Evolutionary conservation across 768 basidiomycete species (phyloP), one percentile per base, ranked within the genome.

Genomic region (Psilocybe cyanescens): DNA sequence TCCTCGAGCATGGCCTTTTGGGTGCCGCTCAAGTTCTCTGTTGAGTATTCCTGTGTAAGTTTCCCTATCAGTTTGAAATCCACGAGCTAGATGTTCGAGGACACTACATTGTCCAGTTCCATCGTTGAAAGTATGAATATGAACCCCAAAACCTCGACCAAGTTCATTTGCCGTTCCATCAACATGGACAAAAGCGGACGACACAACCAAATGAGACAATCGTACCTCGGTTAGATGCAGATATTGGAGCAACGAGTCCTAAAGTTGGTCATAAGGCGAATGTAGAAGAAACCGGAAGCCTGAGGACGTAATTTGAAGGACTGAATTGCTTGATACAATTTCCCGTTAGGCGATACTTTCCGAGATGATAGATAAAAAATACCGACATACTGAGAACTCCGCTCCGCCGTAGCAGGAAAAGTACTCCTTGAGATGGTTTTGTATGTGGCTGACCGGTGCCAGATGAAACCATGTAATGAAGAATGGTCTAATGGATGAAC

Each of bases 401-500:
- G 71, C 93, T 95, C 44, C 88, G 81, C 68, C 91, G 82, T 2
- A 99, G 81, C 6, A 99, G 82, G 69, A 86, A 90, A 8, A 97
- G 79, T 12, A 99, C 95, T 17, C 89, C 91, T 63, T 87, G 86
- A 0, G 92, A 92, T 6, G 95, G 94, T 71, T 85, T 86, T 7
- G 87, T 78, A 28, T 90, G 86, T 39, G 83, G 78, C 70, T 91
- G 86, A n/a, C 87, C 92, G 29, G 86, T 87, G 11, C 88, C 92
- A 35, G 92, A 96, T 6, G 94, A 95, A 3, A 99, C 97, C 95
- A 99, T 97, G 71, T 93, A 99, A 75, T 98, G 95, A 47, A 99
- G 82, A 68, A 99, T 97, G 0, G 94, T 95, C 95, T 98, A 35
- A 35, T 35, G 6, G 33, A 35, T 35, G 33, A 35, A 35, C 11